phyloP scores from a whole-genome alignment of 2,329 filamentous ascomycete genomes.

The Raffaelea albimanens region DNA sequence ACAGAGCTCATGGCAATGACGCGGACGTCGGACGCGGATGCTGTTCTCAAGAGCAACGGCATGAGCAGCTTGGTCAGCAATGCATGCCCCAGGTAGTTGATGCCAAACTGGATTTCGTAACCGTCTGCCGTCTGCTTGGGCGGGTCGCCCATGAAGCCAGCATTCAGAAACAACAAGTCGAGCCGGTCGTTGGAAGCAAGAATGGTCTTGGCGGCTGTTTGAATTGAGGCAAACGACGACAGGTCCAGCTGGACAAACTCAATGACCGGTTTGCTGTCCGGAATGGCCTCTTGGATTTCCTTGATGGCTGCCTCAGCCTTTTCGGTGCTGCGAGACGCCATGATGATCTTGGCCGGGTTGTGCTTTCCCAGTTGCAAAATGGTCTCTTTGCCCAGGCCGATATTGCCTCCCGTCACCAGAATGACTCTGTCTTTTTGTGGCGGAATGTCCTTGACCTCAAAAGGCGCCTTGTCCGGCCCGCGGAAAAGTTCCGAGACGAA shows the following conservation, averaged over 20 bases:
- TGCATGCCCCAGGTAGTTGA: slow-evolving; percentile 38
- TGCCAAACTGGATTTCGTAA: slow-evolving; percentile 37
- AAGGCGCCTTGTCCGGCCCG: too few relatives aligned
- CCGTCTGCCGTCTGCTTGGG: slow-evolving; percentile 28
- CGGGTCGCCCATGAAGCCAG: slow-evolving; percentile 30
- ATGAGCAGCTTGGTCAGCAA: slow-evolving; percentile 28
- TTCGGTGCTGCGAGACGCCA: slow-evolving; percentile 38
- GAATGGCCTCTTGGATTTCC: neutral
- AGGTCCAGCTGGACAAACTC: slow-evolving; percentile 26
- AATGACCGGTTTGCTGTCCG: neutral
- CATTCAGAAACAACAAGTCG: slow-evolving; percentile 37
- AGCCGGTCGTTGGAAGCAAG: slow-evolving; percentile 20
- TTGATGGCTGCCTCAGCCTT: slow-evolving; percentile 29
- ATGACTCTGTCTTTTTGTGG: slow-evolving; percentile 27
- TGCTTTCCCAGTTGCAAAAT: slow-evolving; percentile 30
- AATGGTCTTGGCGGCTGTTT: slow-evolving; percentile 28
- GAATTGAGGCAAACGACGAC: slow-evolving; percentile 31
- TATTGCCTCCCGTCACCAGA: slow-evolving; percentile 30
- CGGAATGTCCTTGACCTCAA: slow-evolving; percentile 22
- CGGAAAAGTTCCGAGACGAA: too few relatives aligned
- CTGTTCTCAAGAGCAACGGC: slow-evolving; percentile 17
- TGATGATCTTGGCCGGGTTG: slow-evolving; percentile 40
- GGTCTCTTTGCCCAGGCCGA: slow-evolving; percentile 31
- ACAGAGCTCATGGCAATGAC: slow-evolving; percentile 15
- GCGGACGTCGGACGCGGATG: slow-evolving; percentile 14